These are phyloP conservation scores for Phyllachora maydis DNA, from an alignment of 2,329 filamentous ascomycete species.

Conservation along the genomic window DNA sequence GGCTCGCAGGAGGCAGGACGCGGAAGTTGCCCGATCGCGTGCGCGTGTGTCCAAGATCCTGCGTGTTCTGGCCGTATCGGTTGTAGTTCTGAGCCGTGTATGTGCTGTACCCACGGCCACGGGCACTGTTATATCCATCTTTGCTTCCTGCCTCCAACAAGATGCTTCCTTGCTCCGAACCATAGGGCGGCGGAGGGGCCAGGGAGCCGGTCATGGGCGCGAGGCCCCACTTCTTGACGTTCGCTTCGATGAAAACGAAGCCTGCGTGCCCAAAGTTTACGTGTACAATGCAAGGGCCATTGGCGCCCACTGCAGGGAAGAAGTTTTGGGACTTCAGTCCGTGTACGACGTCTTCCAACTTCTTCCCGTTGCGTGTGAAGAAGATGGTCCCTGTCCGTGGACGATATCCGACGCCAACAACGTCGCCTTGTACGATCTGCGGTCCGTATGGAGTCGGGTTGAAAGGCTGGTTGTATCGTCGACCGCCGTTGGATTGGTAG, in stretches of 20 bases:
- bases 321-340: constrained; percentile 91
- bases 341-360: constrained; percentile 82
- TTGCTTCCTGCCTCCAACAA: constrained; percentile 69
- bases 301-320: constrained; percentile 92
- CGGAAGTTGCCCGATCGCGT: constrained; percentile 63
- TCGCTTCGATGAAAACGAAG: constrained; percentile 97
- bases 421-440: constrained; percentile 76
- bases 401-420: constrained; percentile 86
- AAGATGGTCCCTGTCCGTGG: constrained; percentile 89
- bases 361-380: constrained; percentile 96
- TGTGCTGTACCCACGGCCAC: constrained; percentile 21
- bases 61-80: constrained; percentile 16
- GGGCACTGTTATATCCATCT: constrained; percentile 25
- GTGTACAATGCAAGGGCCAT: constrained; percentile 78
- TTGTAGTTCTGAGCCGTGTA: constrained; percentile 23
- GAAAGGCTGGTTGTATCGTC: constrained; percentile 88
- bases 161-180: constrained; percentile 92
- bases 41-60: constrained; percentile 46
- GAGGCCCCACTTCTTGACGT: constrained; percentile 98
- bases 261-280: constrained; percentile 97
- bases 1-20: constrained; percentile 57
- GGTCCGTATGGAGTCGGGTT: constrained; percentile 61
- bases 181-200: constrained; percentile 88
- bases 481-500: constrained; percentile 71
- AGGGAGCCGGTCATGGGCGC: constrained; percentile 90